A percentile compares a stretch with the other conserved stretches of the same genome.
These are phyloP conservation scores for Microcyclospora pomicola DNA, from an alignment of 2,329 filamentous ascomycete genomes.

Conservation along the genomic window DNA sequence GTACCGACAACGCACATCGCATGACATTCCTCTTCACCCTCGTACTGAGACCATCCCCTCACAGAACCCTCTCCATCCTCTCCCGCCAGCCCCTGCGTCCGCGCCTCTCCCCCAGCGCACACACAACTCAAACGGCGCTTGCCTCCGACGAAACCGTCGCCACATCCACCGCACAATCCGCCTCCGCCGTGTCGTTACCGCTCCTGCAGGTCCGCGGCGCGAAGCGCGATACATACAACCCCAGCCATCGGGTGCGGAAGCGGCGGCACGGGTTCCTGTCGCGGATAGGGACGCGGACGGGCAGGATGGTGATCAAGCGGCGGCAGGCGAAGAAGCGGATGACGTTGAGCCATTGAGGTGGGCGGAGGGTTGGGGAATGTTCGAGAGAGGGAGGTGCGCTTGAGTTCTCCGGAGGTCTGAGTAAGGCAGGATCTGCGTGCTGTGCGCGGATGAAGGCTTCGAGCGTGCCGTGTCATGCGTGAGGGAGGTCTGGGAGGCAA, in stretches of 20 bases:
- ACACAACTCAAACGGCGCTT: constrained; percentile 1
- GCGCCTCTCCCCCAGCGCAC: not conserved
- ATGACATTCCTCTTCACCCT: not conserved
- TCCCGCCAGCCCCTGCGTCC: constrained; percentile 5
- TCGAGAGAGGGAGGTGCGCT: not conserved
- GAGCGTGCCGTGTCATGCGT: too few relatives aligned
- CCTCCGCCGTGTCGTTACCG: constrained; percentile 8
- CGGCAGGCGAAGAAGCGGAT: constrained; percentile 40
- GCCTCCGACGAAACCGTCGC: constrained; percentile 4
- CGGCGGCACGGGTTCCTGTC: constrained; percentile 46
- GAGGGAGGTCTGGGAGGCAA: too few relatives aligned
- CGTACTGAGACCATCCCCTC: not conserved
- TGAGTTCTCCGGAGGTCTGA: too few relatives aligned
- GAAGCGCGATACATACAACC: constrained; percentile 43
- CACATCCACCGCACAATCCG: constrained; percentile 2
- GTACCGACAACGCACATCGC: not conserved
- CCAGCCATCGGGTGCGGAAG: constrained; percentile 46
- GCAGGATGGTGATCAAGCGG: constrained; percentile 39
- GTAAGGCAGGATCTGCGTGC: too few relatives aligned
- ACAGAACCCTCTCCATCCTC: constrained; percentile 9
- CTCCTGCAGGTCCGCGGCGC: constrained; percentile 30
- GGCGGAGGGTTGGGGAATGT: not conserved
- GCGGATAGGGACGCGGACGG: constrained; percentile 38
- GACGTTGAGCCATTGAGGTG: constrained; percentile 35
- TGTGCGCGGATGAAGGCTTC: too few relatives aligned